Evolutionary conservation across 768 basidiomycete genomes (phyloP).

Genomic region (Candolleomyces efflorescens): DNA sequence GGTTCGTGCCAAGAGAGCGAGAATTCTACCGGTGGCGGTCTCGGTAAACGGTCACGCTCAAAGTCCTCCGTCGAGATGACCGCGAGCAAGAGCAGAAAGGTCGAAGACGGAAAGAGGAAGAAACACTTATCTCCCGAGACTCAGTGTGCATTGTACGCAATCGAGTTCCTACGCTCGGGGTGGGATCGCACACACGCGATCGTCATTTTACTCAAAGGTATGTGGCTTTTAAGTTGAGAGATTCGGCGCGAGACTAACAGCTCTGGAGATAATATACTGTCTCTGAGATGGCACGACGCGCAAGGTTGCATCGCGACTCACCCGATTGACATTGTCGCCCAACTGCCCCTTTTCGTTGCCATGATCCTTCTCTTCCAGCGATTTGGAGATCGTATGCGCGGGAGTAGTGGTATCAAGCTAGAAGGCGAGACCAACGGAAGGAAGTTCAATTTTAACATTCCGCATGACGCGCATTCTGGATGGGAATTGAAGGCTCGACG

Average conservation of each 20-base stretch:
- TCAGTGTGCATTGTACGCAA: not conserved
- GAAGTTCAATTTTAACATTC: not conserved
- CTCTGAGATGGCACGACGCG: not conserved
- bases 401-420: not conserved
- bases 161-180: not conserved
- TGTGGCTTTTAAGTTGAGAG: not conserved
- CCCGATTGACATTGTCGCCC: slow-evolving; percentile 1
- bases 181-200: not conserved
- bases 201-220: not conserved
- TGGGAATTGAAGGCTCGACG: not conserved
- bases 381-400: not conserved
- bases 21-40: too few species aligned
- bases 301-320: not conserved
- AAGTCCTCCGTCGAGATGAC: not conserved
- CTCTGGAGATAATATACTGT: not conserved
- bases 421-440: not conserved
- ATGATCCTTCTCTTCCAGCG: slow-evolving; percentile 2
- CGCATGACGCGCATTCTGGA: not conserved
- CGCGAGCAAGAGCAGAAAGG: not conserved
- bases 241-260: not conserved
- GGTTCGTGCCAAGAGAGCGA: too few species aligned
- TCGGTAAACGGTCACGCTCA: too few species aligned
- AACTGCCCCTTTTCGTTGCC: not conserved
- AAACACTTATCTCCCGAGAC: not conserved
- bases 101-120: too few species aligned